Evolutionary conservation across 23 red algal species (phyloP).

Genomic region (Pyropia yezoensis): DNA sequence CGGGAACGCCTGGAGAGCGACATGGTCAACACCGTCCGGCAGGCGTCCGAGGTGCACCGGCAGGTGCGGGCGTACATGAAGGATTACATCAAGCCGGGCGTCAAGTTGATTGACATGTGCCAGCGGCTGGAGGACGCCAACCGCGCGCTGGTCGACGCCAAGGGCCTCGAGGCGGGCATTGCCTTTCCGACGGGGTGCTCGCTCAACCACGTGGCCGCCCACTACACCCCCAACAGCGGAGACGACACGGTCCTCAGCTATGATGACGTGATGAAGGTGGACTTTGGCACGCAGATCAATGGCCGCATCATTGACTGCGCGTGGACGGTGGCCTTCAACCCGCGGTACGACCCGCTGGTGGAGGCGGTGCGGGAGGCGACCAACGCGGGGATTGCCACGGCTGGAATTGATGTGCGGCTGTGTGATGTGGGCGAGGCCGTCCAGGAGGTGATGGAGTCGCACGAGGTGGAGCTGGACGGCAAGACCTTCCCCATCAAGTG

Average conservation of each 20-base stretch:
- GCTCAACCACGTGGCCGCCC: constrained; percentile 96
- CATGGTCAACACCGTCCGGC: constrained; percentile 52
- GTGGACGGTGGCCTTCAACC: constrained; percentile 91
- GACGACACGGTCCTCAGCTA: constrained; percentile 81
- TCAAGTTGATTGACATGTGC: constrained; percentile 96
- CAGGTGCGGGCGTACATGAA: constrained; percentile 89
- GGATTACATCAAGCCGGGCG: constrained; percentile 73
- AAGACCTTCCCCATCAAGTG: constrained; percentile 75
- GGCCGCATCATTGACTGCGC: constrained; percentile 97
- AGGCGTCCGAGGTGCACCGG: constrained; percentile 81
- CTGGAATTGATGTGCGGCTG: constrained; percentile 95
- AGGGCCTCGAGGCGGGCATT: constrained; percentile 76
- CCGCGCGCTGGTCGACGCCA: constrained; percentile 68
- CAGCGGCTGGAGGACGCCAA: constrained; percentile 84
- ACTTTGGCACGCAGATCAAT: constrained; percentile 95
- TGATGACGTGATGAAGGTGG: constrained; percentile 99
- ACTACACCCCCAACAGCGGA: constrained; percentile 97
- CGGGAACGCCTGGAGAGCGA: constrained; percentile 69
- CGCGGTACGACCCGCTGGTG: constrained; percentile 75
- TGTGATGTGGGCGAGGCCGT: constrained; percentile 90
- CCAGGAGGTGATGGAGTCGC: constrained; percentile 97
- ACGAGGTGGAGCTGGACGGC: constrained; percentile 93
- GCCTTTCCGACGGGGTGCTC: constrained; percentile 99
- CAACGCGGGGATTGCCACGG: constrained; percentile 70
- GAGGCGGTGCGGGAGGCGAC: constrained; percentile 86